Base-by-base conservation (phyloP, 306 rosid genomes). In the Cucurbita moschata region DNA sequence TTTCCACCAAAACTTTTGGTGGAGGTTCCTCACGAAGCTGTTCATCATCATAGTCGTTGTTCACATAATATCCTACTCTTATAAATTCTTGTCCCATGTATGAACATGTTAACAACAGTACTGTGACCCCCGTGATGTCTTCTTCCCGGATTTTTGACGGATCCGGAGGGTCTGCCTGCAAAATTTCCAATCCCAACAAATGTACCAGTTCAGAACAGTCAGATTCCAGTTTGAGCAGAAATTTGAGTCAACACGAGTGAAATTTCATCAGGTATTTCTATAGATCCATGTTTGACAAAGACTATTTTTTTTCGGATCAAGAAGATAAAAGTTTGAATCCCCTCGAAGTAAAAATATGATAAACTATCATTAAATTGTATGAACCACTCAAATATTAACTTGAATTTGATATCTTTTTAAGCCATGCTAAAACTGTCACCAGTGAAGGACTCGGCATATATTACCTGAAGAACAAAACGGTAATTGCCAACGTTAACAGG, bases 1-100 rank as follows among this genome's bases (percentile, higher is more conserved):
- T 87, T 60, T 88, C 96, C 49, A 81, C 38, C 76, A 87, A 75
- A 77, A 88, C 90, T 80, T 93, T 93, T 0, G 96, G 69, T 0
- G 93, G 96, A 65, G 98, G 98, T 71, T 93, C 97, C 81, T 93
- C 98, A 59, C 97, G 88, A 42, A 93, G 87, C 77, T 88, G 97
- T 81, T 88, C 97, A 56, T 93, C 97, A 66, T 80, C 96, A 70
- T 93, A 93, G 75, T 93, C 98, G 77, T 90, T 93, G 90, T 93
- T 93, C 64, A 93, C 98, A 54, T 88, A 93, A 79, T 88, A 93
- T 43, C 97, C 98, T 74, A 93, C 98, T 6, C 96, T 79, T 44
- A 93, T 59, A 79, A 93, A 93, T 78, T 93, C 94, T 72, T 93
- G 97, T 57, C 97, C 92, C 65, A 93, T 77, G 85, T 88, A 93